Conservation (phyloP, 1,284 basidiomycete genomes). For the Puccinia hordei region DNA sequence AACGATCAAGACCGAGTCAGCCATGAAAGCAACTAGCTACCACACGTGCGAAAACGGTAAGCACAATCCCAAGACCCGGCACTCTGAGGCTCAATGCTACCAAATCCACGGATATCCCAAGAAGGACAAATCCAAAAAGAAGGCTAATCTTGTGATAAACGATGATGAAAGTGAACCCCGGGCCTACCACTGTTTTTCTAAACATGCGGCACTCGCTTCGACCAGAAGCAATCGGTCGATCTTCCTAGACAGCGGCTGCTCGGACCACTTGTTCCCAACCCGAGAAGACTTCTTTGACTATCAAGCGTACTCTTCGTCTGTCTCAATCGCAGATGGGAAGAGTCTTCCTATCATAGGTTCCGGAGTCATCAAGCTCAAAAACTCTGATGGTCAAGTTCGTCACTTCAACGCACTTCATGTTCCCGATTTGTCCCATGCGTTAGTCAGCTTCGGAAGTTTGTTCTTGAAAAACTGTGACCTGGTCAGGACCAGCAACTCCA, state of each 20-base stretch:
- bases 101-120: not conserved
- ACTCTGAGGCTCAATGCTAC: not conserved
- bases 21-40: not conserved
- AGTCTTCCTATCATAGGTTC: not conserved
- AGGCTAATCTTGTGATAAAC: not conserved
- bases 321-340: not conserved
- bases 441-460: slow-evolving; percentile 29
- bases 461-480: not conserved
- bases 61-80: not conserved
- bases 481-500: not conserved
- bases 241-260: slow-evolving; percentile 17
- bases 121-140: not conserved
- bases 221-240: not conserved
- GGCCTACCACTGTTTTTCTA: not conserved
- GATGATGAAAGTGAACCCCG: not conserved
- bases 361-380: not conserved
- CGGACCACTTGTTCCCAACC: slow-evolving; percentile 10
- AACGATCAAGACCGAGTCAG: not conserved
- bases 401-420: not conserved
- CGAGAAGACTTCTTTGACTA: not conserved
- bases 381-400: not conserved
- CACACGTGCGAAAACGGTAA: not conserved
- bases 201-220: not conserved
- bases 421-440: not conserved
- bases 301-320: not conserved